Conservation (phyloP, 2,329 filamentous ascomycete genomes). For the Fusarium sp. region DNA sequence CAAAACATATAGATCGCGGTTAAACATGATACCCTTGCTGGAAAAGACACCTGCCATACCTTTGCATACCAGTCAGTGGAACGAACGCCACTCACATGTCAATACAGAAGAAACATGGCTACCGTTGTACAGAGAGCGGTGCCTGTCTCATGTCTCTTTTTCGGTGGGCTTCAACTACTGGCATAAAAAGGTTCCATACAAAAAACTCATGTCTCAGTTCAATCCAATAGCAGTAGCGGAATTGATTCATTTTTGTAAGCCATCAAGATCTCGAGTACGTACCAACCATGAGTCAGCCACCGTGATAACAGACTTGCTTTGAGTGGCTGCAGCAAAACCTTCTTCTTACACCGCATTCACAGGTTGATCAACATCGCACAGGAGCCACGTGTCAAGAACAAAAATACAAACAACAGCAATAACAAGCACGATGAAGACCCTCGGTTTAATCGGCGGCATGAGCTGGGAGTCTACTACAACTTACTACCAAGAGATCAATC, state of each 20-base stretch:
- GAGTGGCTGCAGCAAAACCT: background rate
- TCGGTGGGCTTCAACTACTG: no score
- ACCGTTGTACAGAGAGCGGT: background rate
- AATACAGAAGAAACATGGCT: background rate
- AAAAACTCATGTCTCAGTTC: background rate
- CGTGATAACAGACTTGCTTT: background rate
- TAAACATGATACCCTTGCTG: no score
- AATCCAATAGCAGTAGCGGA: background rate
- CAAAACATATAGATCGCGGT: no score
- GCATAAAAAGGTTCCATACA: background rate
- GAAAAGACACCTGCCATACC: background rate
- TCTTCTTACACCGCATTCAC: background rate
- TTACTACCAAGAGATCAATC: conserved; percentile 43
- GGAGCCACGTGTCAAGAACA: background rate
- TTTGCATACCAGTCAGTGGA: background rate
- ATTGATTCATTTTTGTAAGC: background rate
- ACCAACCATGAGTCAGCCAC: background rate
- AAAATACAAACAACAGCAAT: background rate
- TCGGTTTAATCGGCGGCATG: conserved; percentile 43
- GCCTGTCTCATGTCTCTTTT: background rate
- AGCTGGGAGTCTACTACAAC: conserved; percentile 41
- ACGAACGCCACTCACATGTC: no score
- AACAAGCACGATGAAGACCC: conserved; percentile 36
- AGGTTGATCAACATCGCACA: background rate
- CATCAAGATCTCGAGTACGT: background rate